Percentiles rank a stretch among this genome's conserved stretches.
Conservation (phyloP, 257 asterid genomes). For the Paraleonurus japonicus region DNA sequence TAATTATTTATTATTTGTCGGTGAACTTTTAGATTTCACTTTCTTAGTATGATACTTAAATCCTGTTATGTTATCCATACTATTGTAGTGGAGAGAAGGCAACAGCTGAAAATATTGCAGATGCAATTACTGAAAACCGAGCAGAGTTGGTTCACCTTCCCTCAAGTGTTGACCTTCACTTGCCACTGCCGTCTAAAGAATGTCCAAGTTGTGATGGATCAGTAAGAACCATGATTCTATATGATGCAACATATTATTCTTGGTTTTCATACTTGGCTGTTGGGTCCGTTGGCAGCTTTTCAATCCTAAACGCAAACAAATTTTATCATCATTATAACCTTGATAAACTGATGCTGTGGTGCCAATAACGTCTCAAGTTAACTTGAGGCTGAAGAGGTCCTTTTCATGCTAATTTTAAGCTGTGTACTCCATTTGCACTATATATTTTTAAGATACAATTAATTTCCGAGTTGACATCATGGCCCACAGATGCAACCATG, state of each 20-base stretch:
- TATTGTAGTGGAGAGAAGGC: slow-evolving; percentile 88
- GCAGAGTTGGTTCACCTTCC: slow-evolving; percentile 96
- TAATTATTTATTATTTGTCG: background rate
- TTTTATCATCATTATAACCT: background rate
- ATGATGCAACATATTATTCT: slow-evolving; percentile 1
- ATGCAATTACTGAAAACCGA: slow-evolving; percentile 85
- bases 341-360: slow-evolving; percentile 22
- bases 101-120: slow-evolving; percentile 84
- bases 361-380: background rate
- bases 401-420: slow-evolving; percentile 9
- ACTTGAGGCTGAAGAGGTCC: background rate
- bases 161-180: slow-evolving; percentile 63
- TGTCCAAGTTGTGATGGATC: slow-evolving; percentile 92
- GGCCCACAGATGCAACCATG: background rate
- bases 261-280: slow-evolving; percentile 17
- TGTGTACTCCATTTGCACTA: slow-evolving; percentile 2
- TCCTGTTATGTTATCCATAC: slow-evolving; percentile 20
- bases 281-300: slow-evolving; percentile 6
- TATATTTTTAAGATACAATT: slow-evolving; percentile 3
- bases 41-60: slow-evolving; percentile 9
- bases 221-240: slow-evolving; percentile 46
- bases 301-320: background rate
- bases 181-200: slow-evolving; percentile 83
- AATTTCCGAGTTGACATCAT: background rate
- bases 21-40: background rate